Evolutionary conservation across 116 monocot species (phyloP), one percentile per base, ranked within the genome.

Genomic region (Thalassia testudinum): DNA sequence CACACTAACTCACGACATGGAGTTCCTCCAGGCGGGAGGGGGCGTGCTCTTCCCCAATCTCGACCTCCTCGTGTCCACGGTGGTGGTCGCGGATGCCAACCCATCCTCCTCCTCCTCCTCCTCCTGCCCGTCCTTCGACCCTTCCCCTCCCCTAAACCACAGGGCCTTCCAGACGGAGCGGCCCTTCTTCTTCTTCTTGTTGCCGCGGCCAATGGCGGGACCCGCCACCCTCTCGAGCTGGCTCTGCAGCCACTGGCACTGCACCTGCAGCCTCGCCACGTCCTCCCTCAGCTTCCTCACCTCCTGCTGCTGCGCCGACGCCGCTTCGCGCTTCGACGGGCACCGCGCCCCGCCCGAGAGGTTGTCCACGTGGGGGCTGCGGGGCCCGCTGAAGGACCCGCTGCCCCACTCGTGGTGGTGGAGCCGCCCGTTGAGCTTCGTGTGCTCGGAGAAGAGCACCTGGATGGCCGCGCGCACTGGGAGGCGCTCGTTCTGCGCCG

Each of bases 401-500:
- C 47, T 55, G 49, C 78, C 64, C 5, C 77, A 75, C 1, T 69
- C 74, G 34, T 68, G 49, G 65, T 70, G 69, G 10, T 77, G 74
- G 27, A 53, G 40, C 1, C 56, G 45, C 7, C 91, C 68, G 60
- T 53, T 65, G 21, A 86, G 60, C 60, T 75, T 78, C 24, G 60
- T 51, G 30, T 85, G 71, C 56, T 92, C 82, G 7, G 86, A 78
- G 65, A 82, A 75, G 56, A 86, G 76, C 0, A 92, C 77, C 49
- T 82, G 82, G 43, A 92, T 58, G 1, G 70, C 82, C 2, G 77
- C 68, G 0, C 91, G 78, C 27, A 92, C 69, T 0, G 91, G 91
- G 47, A 92, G 69, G 57, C 91, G 79, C 37, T 86, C 82, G 69
- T 86, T 92, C 61, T 79, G 82, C 20, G 76, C 62, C 21, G 91